A percentile compares a stretch with the other conserved stretches of the same genome.
Conservation (phyloP, 108 stramenopile genomes). For the Conticribra weissflogii region DNA sequence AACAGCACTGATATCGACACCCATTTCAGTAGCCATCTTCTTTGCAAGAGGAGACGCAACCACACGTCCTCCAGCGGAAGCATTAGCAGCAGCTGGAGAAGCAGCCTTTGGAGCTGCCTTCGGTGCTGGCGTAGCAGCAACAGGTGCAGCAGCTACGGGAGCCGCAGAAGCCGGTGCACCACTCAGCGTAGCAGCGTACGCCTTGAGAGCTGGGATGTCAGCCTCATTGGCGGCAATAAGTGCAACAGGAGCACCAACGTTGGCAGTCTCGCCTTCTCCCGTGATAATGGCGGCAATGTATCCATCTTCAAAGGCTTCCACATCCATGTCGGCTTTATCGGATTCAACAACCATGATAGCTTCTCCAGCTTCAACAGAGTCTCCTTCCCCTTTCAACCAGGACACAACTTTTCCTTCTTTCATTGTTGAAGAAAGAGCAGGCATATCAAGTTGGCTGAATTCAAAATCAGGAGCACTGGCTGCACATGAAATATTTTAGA, state of each 20-base stretch:
- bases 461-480: constrained; percentile 65
- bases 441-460: constrained; percentile 94
- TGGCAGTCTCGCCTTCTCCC: constrained; percentile 87
- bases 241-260: constrained; percentile 93
- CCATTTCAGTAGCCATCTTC: constrained; percentile 86
- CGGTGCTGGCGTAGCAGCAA: constrained; percentile 61
- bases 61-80: constrained; percentile 82
- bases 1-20: constrained; percentile 85
- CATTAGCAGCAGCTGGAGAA: constrained; percentile 54
- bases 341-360: constrained; percentile 97
- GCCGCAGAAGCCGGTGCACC: constrained; percentile 62
- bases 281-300: constrained; percentile 94
- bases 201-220: constrained; percentile 82
- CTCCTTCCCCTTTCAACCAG: constrained; percentile 94
- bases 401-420: constrained; percentile 97
- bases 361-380: constrained; percentile 90
- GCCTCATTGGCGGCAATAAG: constrained; percentile 83
- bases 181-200: constrained; percentile 66
- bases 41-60: constrained; percentile 95
- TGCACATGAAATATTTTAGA: constrained; percentile 2
- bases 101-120: constrained; percentile 62
- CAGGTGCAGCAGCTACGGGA: constrained; percentile 58
- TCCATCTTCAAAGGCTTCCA: constrained; percentile 96
- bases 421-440: constrained; percentile 98
- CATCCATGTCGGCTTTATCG: constrained; percentile 99